Percentiles rank a stretch among this genome's conserved stretches.
Conservation (phyloP, 2,329 filamentous ascomycete genomes). For the Teratosphaeria gauchensis region DNA sequence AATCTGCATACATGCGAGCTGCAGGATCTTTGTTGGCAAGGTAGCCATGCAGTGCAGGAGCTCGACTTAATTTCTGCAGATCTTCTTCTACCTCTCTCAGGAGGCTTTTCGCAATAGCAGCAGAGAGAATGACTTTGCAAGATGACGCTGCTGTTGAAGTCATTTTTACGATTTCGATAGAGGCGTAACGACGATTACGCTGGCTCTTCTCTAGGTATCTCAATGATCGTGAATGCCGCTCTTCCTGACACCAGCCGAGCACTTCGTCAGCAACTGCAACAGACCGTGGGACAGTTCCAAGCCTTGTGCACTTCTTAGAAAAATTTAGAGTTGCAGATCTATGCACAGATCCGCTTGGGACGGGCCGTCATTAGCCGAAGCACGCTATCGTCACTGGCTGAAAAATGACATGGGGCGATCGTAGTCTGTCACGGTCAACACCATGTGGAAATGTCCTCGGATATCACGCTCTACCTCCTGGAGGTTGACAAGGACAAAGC, state of each 20-base stretch:
- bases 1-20: slow-evolving; percentile 88
- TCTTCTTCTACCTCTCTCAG: slow-evolving; percentile 69
- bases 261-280: neutral
- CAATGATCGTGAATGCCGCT: neutral
- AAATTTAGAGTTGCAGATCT: neutral
- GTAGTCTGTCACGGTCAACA: neutral
- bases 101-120: slow-evolving; percentile 74
- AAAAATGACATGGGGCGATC: neutral
- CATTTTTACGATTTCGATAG: neutral
- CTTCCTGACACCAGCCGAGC: neutral
- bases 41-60: slow-evolving; percentile 80
- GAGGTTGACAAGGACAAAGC: slow-evolving; percentile 40
- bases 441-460: slow-evolving; percentile 35
- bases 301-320: neutral
- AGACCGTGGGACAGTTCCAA: neutral
- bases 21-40: slow-evolving; percentile 86
- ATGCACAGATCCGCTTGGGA: neutral
- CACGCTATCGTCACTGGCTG: neutral
- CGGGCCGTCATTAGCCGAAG: neutral
- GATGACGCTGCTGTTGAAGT: slow-evolving; percentile 23
- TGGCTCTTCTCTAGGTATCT: neutral
- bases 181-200: neutral
- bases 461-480: slow-evolving; percentile 43
- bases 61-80: slow-evolving; percentile 58
- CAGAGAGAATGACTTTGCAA: slow-evolving; percentile 89